A percentile compares a stretch with the other conserved stretches of the same genome.
Evolutionary conservation across 805 yeast species (phyloP).

Genomic region (Jamesozyma gamospora): DNA sequence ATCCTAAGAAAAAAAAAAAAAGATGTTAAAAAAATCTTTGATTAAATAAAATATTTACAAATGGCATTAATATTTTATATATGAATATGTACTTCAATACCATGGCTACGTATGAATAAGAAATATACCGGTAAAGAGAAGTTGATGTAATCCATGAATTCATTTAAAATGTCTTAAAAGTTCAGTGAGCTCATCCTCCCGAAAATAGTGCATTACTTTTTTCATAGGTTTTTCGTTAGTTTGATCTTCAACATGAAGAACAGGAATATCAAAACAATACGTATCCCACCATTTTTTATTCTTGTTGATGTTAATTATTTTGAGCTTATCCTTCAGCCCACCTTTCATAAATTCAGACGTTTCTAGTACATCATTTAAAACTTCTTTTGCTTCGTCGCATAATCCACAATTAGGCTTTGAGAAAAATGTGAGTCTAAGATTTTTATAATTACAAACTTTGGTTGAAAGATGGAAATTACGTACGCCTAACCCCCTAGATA

Average conservation of each 20-base stretch:
- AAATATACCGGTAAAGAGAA: background rate
- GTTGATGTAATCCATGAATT: no score
- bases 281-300: constrained; percentile 59
- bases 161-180: constrained; percentile 31
- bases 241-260: constrained; percentile 49
- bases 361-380: constrained; percentile 33
- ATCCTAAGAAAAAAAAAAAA: constrained; percentile 9
- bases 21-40: no score
- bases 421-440: constrained; percentile 44
- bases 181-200: constrained; percentile 43
- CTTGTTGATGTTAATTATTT: constrained; percentile 48
- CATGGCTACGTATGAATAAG: background rate
- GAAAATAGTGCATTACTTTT: constrained; percentile 60
- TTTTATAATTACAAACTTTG: background rate
- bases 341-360: constrained; percentile 24
- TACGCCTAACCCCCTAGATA: no score
- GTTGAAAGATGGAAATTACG: background rate
- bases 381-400: constrained; percentile 54
- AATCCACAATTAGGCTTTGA: constrained; percentile 61
- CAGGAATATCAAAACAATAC: constrained; percentile 74
- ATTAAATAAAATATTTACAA: no score
- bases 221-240: constrained; percentile 36
- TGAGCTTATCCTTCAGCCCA: constrained; percentile 26
- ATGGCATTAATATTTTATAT: background rate
- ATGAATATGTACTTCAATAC: background rate